phyloP scores from a whole-genome alignment of 2,329 filamentous ascomycete genomes.

The Beauveria pseudobassiana region DNA sequence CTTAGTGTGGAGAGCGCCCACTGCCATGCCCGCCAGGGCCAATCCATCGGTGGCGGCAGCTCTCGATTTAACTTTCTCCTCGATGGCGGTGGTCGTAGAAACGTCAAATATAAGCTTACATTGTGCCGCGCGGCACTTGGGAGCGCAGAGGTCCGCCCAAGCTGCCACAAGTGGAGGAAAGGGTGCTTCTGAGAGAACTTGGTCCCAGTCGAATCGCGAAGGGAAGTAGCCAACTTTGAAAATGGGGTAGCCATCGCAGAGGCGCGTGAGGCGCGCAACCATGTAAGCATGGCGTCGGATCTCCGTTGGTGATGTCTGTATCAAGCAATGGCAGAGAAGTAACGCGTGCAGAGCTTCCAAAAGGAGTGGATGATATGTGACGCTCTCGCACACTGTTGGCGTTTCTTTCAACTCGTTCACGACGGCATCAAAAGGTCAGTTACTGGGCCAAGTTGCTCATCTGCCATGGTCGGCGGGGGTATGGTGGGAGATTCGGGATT shows the following conservation, averaged over 20 bases:
- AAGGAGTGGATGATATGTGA: slow-evolving; percentile 73
- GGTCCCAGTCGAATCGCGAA: slow-evolving; percentile 72
- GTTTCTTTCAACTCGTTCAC: neutral
- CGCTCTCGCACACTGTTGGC: slow-evolving; percentile 20
- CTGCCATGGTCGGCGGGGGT: slow-evolving; percentile 34
- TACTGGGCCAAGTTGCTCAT: neutral
- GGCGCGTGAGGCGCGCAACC: slow-evolving; percentile 64
- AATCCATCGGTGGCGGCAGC: no score
- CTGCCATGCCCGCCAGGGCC: no score
- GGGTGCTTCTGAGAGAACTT: slow-evolving; percentile 51
- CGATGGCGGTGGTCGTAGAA: no score
- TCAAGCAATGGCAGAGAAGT: slow-evolving; percentile 69
- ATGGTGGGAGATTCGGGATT: slow-evolving; percentile 61
- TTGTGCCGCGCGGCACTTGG: no score
- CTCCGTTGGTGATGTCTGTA: slow-evolving; percentile 72
- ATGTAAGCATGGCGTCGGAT: slow-evolving; percentile 74
- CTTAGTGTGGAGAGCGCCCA: no score
- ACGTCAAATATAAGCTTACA: no score
- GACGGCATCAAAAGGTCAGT: neutral
- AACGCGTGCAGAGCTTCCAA: slow-evolving; percentile 72
- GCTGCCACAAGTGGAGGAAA: slow-evolving; percentile 58
- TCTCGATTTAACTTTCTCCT: no score
- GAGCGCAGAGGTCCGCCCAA: slow-evolving; percentile 51
- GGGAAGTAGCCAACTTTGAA: slow-evolving; percentile 67
- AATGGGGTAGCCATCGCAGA: slow-evolving; percentile 73